Base-by-base conservation (phyloP, 306 rosid genomes). In the Castanospermum australe region DNA sequence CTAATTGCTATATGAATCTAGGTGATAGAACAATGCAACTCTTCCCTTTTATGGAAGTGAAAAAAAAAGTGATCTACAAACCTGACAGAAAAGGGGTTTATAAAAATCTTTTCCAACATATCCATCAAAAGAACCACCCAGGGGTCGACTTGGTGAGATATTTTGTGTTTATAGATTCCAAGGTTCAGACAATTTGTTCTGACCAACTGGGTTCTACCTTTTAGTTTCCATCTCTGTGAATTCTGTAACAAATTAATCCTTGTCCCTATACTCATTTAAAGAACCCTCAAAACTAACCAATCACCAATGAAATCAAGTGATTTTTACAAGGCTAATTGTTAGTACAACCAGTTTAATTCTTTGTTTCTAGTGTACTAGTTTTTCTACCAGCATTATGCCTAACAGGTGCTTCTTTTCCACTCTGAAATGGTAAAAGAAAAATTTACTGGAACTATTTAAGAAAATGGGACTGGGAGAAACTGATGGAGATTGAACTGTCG, bases 401-500 rank as follows among this genome's bases (percentile, higher is more conserved):
- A 65, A 63, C 24, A 24, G 35, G 36, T 25, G 3, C 70, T 47
- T 1, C 4, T 41, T 56, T 47, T 42, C 25, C 36, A 22, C 33
- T n/a, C 63, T 35, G 21, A 61, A 57, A 22, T 10, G 44, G 64
- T 10, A 42, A 41, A 71, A 51, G 56, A 33, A 55, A 73, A 41
- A n/a, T n/a, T 20, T 36, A 17, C 6, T 9, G 6, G 41, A 50
- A 22, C 17, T 51, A 38, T 8, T 50, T 3, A 47, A 18, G 4
- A 42, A 21, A 21, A 48, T 28, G 45, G 15, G 71, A 38, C 6
- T 25, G 36, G 38, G 68, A 20, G 61, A 39, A 61, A n/a, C 42
- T 63, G 30, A 45, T 6, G 20, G 28, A 65, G 57, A 28, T 55
- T 32, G 17, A 79, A 68, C 65, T 69, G 75, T 71, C 73, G 51